These are phyloP conservation scores for Lithohypha guttulata DNA, from an alignment of 2,329 filamentous ascomycete genomes.

Conservation along the genomic window DNA sequence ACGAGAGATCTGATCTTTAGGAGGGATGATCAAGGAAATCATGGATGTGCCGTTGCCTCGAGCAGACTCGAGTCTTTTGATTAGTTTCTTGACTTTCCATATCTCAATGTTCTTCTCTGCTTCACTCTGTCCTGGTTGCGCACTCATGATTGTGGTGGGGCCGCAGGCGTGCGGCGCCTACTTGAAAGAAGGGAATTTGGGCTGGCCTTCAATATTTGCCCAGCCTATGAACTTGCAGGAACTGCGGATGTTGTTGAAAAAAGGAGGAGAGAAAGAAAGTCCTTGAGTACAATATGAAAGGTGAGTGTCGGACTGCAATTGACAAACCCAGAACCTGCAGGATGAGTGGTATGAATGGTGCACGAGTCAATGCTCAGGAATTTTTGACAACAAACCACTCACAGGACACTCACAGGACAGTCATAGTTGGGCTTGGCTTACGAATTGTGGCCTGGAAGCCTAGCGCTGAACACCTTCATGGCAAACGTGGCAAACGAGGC, in stretches of 20 bases:
- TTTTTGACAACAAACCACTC: no score
- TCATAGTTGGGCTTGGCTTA: no score
- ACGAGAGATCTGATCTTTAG: slow-evolving; percentile 95
- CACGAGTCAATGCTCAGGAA: no score
- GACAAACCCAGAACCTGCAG: no score
- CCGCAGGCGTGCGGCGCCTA: slow-evolving; percentile 14
- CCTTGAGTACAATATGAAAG: no score
- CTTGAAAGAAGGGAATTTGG: slow-evolving; percentile 4
- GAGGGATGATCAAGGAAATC: slow-evolving; percentile 99
- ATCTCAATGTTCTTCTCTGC: slow-evolving; percentile 94
- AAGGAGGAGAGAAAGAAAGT: background rate
- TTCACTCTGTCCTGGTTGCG: slow-evolving; percentile 75
- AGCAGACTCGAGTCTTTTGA: slow-evolving; percentile 94
- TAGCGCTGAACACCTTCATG: no score
- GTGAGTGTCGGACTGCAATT: no score
- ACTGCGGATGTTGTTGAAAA: background rate
- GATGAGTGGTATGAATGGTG: no score
- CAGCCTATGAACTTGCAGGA: background rate
- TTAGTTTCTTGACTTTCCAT: slow-evolving; percentile 97
- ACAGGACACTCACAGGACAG: no score
- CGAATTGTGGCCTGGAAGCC: no score
- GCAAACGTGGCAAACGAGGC: no score
- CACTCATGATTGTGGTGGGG: slow-evolving; percentile 57
- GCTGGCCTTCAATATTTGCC: slow-evolving; percentile 2
- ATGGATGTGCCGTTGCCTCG: slow-evolving; percentile 98